Evolutionary conservation across 345 rosid species (phyloP).

Genomic region (Noccaea bulbosa): DNA sequence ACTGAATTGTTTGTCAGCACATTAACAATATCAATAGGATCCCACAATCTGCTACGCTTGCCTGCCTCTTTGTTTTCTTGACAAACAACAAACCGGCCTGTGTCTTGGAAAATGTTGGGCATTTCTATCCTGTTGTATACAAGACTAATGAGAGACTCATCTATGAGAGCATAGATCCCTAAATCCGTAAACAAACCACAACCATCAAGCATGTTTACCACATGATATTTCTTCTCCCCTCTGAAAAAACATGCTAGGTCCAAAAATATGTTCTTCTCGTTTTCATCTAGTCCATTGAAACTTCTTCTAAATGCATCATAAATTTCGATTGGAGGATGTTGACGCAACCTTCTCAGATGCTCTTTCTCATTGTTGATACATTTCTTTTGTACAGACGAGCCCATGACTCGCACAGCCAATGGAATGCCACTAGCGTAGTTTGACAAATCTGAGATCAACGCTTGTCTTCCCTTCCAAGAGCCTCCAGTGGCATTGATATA

Average conservation of each 20-base stretch:
- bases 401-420: slow-evolving; percentile 45
- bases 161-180: slow-evolving; percentile 34
- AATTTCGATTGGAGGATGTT: slow-evolving; percentile 27
- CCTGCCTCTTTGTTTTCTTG: slow-evolving; percentile 16
- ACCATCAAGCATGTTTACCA: slow-evolving; percentile 34
- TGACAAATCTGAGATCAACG: slow-evolving; percentile 9
- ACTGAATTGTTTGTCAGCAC: slow-evolving; percentile 34
- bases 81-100: slow-evolving; percentile 36
- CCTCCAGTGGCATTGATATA: neutral
- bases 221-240: slow-evolving; percentile 5
- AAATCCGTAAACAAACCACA: slow-evolving; percentile 18
- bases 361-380: slow-evolving; percentile 23
- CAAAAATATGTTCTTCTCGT: slow-evolving; percentile 40
- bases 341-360: slow-evolving; percentile 27
- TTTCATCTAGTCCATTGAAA: slow-evolving; percentile 31
- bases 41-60: slow-evolving; percentile 46
- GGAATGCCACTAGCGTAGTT: slow-evolving; percentile 44
- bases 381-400: slow-evolving; percentile 18
- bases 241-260: slow-evolving; percentile 51
- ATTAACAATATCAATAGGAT: slow-evolving; percentile 27
- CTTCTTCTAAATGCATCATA: slow-evolving; percentile 33
- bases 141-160: slow-evolving; percentile 44
- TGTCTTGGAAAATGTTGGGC: slow-evolving; percentile 45
- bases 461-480: neutral
- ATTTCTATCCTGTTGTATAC: slow-evolving; percentile 15